Percentiles rank a stretch among this genome's conserved stretches.
phyloP scores from a whole-genome alignment of 1,284 basidiomycete genomes.

The Ganoderma lingzhi region DNA sequence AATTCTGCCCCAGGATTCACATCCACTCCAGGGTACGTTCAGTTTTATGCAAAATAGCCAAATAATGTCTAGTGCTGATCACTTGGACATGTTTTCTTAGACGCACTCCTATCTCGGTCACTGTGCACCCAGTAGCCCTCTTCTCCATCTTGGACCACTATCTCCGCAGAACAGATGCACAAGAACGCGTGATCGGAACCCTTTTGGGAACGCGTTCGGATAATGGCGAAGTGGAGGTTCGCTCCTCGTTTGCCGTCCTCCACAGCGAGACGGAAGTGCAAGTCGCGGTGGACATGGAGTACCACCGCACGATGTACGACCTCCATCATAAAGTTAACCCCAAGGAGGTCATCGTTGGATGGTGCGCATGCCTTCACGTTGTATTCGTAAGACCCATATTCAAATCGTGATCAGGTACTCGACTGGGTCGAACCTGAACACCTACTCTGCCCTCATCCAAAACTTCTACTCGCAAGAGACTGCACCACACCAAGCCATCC shows the following conservation, averaged over 20 bases:
- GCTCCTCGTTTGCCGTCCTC: conserved; percentile 87
- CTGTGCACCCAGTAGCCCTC: conserved; percentile 91
- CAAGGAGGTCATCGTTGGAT: conserved; percentile 90
- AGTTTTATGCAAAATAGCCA: too few relatives aligned
- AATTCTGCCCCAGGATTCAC: conserved; percentile 46
- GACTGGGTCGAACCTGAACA: conserved; percentile 90
- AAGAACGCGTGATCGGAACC: conserved; percentile 96
- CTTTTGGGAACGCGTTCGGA: conserved; percentile 89
- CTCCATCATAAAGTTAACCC: conserved; percentile 87
- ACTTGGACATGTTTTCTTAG: conserved; percentile 43
- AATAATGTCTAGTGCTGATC: neutral
- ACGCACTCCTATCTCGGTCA: conserved; percentile 78
- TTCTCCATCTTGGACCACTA: conserved; percentile 98
- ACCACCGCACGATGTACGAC: conserved; percentile 94
- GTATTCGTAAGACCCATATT: neutral
- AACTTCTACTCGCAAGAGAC: conserved; percentile 98
- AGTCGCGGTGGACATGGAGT: conserved; percentile 96
- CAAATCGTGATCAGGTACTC: conserved; percentile 73
- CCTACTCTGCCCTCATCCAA: conserved; percentile 97
- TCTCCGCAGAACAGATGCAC: conserved; percentile 83
- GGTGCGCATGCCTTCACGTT: conserved; percentile 59
- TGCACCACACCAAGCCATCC: conserved; percentile 88
- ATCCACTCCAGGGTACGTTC: conserved; percentile 44
- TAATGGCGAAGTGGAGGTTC: conserved; percentile 64
- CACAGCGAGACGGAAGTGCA: conserved; percentile 93